Percentiles rank a stretch among this genome's conserved stretches.
phyloP scores from a whole-genome alignment of 169 alveolate species.

The Cyclospora cayetanensis region DNA sequence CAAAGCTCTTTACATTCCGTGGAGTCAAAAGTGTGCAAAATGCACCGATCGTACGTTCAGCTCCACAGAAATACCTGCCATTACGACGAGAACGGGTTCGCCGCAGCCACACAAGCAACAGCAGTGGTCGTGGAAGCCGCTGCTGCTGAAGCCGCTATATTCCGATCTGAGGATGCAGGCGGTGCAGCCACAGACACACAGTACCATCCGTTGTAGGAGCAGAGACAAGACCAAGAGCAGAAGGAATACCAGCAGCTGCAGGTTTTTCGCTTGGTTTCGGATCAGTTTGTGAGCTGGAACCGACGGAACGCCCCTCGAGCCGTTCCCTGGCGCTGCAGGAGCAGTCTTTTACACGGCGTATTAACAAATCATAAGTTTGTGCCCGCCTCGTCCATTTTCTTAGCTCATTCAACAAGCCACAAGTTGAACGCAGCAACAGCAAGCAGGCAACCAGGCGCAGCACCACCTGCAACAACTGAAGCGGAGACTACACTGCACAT shows the following conservation, averaged over 20 bases:
- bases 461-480: constrained; percentile 6
- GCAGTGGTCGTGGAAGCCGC: neutral
- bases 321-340: neutral
- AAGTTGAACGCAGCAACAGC: no score
- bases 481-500: no score
- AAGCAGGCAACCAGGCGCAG: neutral
- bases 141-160: constrained; percentile 29
- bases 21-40: neutral
- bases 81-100: neutral
- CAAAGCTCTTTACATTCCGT: neutral
- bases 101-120: neutral
- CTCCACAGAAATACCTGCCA: neutral
- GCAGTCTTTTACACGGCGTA: no score
- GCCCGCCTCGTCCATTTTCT: no score
- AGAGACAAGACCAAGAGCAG: constrained; percentile 14
- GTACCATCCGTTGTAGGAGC: neutral
- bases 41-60: no score
- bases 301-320: neutral
- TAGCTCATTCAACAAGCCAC: no score
- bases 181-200: neutral
- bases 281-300: no score
- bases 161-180: neutral
- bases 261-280: no score
- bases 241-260: neutral
- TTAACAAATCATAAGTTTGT: no score